Evolutionary conservation across 805 yeast genomes (phyloP).

Genomic region (Wickerhamiella parazyma): DNA sequence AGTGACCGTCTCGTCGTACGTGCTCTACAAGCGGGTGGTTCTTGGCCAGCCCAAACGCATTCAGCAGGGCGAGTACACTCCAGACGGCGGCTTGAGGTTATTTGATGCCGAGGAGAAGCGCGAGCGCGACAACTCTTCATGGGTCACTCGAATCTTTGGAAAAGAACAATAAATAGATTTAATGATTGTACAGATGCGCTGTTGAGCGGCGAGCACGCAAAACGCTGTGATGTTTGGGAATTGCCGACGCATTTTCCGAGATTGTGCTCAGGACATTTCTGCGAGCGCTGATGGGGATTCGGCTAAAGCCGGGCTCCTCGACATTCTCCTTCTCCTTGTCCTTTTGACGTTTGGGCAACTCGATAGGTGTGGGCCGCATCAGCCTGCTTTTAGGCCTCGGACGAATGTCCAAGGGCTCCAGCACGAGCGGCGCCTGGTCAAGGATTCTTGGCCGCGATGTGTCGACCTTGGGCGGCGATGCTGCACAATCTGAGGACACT

Average conservation of each 20-base stretch:
- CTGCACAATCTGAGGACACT: neutral
- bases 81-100: constrained; percentile 33
- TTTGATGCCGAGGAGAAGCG: constrained; percentile 32
- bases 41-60: constrained; percentile 32
- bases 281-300: constrained; percentile 1
- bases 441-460: neutral
- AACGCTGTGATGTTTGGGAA: neutral
- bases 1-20: constrained; percentile 20
- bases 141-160: constrained; percentile 34
- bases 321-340: neutral
- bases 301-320: constrained; percentile 1
- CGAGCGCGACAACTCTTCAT: constrained; percentile 27
- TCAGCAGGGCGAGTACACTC: constrained; percentile 35
- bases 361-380: constrained; percentile 4
- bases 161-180: constrained; percentile 21
- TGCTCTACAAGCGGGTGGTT: constrained; percentile 25
- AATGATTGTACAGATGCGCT: neutral
- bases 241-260: neutral
- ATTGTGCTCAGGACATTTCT: constrained; percentile 1
- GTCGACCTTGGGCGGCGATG: neutral
- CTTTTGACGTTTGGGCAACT: neutral
- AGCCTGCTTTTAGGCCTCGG: constrained; percentile 5
- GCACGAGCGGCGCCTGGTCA: constrained; percentile 1
- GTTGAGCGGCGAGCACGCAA: neutral
- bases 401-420: neutral